Evolutionary conservation across 495 filamentous ascomycete species (phyloP).

Genomic region (Apodospora peruviana): DNA sequence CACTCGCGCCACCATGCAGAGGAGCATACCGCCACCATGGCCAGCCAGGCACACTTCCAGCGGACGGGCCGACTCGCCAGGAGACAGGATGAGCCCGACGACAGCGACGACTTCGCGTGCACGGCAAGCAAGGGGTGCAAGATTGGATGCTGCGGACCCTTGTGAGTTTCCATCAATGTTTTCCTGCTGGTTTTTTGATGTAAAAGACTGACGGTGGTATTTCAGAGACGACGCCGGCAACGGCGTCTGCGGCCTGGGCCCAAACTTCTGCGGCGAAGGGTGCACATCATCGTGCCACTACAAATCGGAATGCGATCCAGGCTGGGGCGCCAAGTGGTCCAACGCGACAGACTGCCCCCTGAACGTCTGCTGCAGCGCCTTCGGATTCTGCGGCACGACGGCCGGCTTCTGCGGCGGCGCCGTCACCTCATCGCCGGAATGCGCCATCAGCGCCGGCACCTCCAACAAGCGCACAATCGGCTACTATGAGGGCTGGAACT

Average conservation of each 20-base stretch:
- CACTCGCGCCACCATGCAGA: too few species aligned
- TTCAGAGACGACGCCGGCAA: not conserved
- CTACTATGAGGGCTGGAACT: conserved; percentile 8
- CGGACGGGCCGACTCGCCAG: too few species aligned
- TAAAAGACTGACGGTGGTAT: not conserved
- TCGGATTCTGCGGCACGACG: conserved; percentile 24
- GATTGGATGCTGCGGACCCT: conserved; percentile 13
- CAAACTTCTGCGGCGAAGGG: conserved; percentile 12
- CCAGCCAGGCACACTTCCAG: too few species aligned
- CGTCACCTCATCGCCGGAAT: not conserved
- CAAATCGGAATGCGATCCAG: conserved; percentile 18
- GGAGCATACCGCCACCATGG: too few species aligned
- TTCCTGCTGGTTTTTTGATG: not conserved
- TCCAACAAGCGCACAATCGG: conserved; percentile 2
- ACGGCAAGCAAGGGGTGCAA: conserved; percentile 5
- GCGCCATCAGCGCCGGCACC: not conserved
- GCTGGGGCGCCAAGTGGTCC: conserved; percentile 12
- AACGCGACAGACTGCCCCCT: conserved; percentile 9
- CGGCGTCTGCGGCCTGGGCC: conserved; percentile 12
- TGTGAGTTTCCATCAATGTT: conserved; percentile 8
- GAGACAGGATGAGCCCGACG: too few species aligned
- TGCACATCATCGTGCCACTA: conserved; percentile 11
- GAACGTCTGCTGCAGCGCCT: conserved; percentile 21
- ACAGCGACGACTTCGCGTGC: too few species aligned
- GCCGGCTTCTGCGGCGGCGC: conserved; percentile 13